Evolutionary conservation across 257 asterid species (phyloP).

Genomic region (Ligustrum vulgare): DNA sequence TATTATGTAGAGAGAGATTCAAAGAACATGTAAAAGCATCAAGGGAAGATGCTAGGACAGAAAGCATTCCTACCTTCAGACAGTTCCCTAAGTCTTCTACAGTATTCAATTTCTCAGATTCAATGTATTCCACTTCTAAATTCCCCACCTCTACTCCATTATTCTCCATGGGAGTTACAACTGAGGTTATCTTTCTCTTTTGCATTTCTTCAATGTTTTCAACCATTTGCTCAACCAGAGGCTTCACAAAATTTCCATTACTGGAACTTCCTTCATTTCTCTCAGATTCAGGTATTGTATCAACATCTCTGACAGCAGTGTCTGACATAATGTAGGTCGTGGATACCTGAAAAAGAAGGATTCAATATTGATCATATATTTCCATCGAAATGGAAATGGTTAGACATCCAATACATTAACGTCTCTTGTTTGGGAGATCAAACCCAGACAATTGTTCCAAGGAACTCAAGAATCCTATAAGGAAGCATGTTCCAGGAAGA

Average conservation of each 20-base stretch:
- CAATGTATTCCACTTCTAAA: slow-evolving; percentile 78
- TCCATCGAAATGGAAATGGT: background rate
- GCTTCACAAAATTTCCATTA: slow-evolving; percentile 45
- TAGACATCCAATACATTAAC: background rate
- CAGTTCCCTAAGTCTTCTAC: slow-evolving; percentile 60
- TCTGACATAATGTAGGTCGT: slow-evolving; percentile 55
- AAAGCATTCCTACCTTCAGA: slow-evolving; percentile 47
- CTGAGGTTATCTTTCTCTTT: slow-evolving; percentile 34
- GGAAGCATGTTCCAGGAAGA: background rate
- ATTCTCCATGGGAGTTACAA: slow-evolving; percentile 35
- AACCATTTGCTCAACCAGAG: slow-evolving; percentile 33
- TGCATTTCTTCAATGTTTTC: slow-evolving; percentile 41
- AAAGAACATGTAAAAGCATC: background rate
- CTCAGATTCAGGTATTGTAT: slow-evolving; percentile 44
- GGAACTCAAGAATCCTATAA: background rate
- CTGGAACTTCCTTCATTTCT: slow-evolving; percentile 42
- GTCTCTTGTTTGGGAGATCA: background rate
- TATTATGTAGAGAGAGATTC: background rate
- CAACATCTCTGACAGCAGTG: slow-evolving; percentile 47
- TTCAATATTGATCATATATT: background rate
- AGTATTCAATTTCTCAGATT: slow-evolving; percentile 72
- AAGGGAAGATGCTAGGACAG: background rate
- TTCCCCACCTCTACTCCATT: slow-evolving; percentile 42
- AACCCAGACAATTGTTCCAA: background rate
- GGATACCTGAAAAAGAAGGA: slow-evolving; percentile 29